Percentiles rank a stretch among this genome's conserved stretches.
These are phyloP conservation scores for Capronia coronata DNA, from an alignment of 2,329 filamentous ascomycete species.

Conservation along the genomic window DNA sequence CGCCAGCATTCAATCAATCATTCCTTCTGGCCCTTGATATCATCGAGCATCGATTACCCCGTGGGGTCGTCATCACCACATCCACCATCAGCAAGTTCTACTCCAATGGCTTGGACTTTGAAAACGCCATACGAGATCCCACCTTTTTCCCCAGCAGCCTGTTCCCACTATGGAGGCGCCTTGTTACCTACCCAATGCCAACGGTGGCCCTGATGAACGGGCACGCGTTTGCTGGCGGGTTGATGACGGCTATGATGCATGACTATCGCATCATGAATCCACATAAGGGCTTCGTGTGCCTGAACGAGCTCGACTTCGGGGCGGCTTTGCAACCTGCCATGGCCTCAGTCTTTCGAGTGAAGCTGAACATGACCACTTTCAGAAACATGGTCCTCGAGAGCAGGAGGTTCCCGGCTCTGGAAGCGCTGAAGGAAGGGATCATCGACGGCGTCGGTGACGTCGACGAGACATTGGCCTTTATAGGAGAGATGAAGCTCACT, in stretches of 20 bases:
- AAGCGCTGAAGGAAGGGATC: slow-evolving; percentile 60
- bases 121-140: slow-evolving; percentile 54
- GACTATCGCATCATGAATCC: slow-evolving; percentile 76
- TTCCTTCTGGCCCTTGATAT: slow-evolving; percentile 67
- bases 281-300: slow-evolving; percentile 63
- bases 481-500: slow-evolving; percentile 54
- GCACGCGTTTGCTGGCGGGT: slow-evolving; percentile 73
- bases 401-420: slow-evolving; percentile 56
- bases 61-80: slow-evolving; percentile 72
- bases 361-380: slow-evolving; percentile 52
- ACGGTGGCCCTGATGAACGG: slow-evolving; percentile 73
- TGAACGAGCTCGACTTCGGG: slow-evolving; percentile 77
- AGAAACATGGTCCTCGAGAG: slow-evolving; percentile 67
- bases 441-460: slow-evolving; percentile 62
- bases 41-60: slow-evolving; percentile 59
- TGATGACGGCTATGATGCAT: slow-evolving; percentile 75
- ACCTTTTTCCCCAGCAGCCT: slow-evolving; percentile 57
- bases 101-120: slow-evolving; percentile 69
- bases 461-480: slow-evolving; percentile 55
- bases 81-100: slow-evolving; percentile 72
- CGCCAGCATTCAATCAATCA: slow-evolving; percentile 60
- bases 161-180: slow-evolving; percentile 58
- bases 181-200: slow-evolving; percentile 72
- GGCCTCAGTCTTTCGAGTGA: slow-evolving; percentile 66
- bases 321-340: slow-evolving; percentile 68